Evolutionary conservation across 495 filamentous ascomycete genomes (phyloP).

Genomic region (Copromyces sp.): DNA sequence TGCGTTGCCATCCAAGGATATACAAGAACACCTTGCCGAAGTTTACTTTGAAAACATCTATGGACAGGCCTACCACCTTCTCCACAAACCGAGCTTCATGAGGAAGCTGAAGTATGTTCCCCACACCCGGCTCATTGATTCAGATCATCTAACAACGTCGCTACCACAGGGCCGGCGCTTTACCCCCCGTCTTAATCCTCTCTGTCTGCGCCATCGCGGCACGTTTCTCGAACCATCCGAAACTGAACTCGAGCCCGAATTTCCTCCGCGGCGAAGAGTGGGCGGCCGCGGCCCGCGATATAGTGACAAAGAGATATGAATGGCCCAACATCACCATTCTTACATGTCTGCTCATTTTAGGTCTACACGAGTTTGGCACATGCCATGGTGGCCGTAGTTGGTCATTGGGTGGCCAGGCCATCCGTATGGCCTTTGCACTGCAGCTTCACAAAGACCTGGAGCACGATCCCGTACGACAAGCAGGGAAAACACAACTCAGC

Average conservation of each 20-base stretch:
- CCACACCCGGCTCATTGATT: background rate
- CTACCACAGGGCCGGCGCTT: slow-evolving; percentile 35
- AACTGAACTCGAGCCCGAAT: slow-evolving; percentile 68
- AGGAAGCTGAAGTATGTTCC: slow-evolving; percentile 56
- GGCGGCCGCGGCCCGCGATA: slow-evolving; percentile 74
- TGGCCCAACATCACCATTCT: slow-evolving; percentile 93
- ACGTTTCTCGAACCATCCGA: slow-evolving; percentile 90
- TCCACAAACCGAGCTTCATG: slow-evolving; percentile 97
- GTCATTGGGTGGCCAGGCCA: slow-evolving; percentile 89
- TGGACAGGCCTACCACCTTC: slow-evolving; percentile 87
- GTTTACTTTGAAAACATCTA: slow-evolving; percentile 96
- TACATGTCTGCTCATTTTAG: slow-evolving; percentile 76
- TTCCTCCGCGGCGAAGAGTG: slow-evolving; percentile 88
- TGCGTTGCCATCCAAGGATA: slow-evolving; percentile 72
- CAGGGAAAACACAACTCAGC: slow-evolving; percentile 61
- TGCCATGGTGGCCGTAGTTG: slow-evolving; percentile 94
- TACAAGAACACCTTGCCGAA: slow-evolving; percentile 90
- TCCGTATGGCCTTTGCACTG: slow-evolving; percentile 92
- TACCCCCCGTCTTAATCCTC: slow-evolving; percentile 79
- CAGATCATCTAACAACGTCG: slow-evolving; percentile 14
- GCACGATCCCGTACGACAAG: slow-evolving; percentile 62
- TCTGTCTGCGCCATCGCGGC: slow-evolving; percentile 89
- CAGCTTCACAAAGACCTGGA: slow-evolving; percentile 93
- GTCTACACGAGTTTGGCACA: slow-evolving; percentile 91
- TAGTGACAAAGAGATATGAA: slow-evolving; percentile 77